A percentile compares a stretch with the other conserved stretches of the same genome.
Evolutionary conservation across 1,139 yeast genomes (phyloP).

Genomic region (Insectozyma bohioensis): DNA sequence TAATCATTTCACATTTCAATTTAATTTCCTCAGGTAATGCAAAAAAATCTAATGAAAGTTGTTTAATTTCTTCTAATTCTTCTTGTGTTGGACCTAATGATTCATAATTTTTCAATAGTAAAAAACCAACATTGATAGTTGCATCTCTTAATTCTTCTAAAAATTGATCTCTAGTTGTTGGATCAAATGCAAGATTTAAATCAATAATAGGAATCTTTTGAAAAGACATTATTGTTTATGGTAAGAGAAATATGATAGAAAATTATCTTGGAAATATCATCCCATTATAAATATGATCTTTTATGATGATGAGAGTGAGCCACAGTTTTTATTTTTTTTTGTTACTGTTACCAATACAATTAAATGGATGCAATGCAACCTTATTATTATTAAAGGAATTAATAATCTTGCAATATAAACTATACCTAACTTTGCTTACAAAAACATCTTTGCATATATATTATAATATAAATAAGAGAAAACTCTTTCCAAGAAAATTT

Average conservation of each 20-base stretch:
- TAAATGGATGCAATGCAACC: neutral
- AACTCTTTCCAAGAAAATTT: too few species aligned
- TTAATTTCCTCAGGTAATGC: slow-evolving; percentile 54
- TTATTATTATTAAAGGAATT: neutral
- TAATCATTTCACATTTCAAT: slow-evolving; percentile 54
- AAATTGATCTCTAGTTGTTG: slow-evolving; percentile 43
- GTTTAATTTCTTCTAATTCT: slow-evolving; percentile 41
- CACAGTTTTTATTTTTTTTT: neutral
- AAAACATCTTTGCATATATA: too few species aligned
- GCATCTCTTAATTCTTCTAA: slow-evolving; percentile 51
- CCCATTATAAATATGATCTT: too few species aligned
- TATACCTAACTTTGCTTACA: too few species aligned
- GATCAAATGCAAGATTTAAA: slow-evolving; percentile 30
- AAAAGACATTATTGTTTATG: slow-evolving; percentile 22
- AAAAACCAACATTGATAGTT: slow-evolving; percentile 60
- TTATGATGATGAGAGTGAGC: slow-evolving; percentile 1
- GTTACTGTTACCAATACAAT: too few species aligned
- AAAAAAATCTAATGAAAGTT: slow-evolving; percentile 50
- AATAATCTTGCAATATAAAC: too few species aligned
- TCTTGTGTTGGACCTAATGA: slow-evolving; percentile 30
- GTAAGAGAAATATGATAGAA: too few species aligned
- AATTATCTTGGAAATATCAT: neutral
- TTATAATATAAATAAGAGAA: too few species aligned
- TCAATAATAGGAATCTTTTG: slow-evolving; percentile 37
- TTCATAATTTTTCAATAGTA: slow-evolving; percentile 50